Percentiles rank a stretch among this genome's conserved stretches.
Evolutionary conservation across 2,329 filamentous ascomycete genomes (phyloP).

Genomic region (Diaporthe destruens): DNA sequence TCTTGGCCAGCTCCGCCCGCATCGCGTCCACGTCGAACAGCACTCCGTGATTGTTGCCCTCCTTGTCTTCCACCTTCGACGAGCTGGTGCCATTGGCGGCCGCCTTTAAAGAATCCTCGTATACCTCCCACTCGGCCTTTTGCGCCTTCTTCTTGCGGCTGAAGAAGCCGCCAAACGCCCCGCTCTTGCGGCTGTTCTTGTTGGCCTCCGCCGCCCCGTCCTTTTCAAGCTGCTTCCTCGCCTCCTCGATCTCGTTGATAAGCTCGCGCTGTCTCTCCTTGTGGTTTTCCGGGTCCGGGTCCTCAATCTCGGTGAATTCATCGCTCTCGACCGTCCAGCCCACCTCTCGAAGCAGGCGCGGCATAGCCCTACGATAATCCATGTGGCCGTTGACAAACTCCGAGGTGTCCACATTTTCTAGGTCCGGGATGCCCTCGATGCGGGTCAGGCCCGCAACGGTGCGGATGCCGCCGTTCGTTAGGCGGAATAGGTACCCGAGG

Average conservation of each 20-base stretch:
- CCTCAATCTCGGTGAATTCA: constrained; percentile 96
- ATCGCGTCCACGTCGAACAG: constrained; percentile 98
- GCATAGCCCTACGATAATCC: constrained; percentile 96
- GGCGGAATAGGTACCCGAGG: constrained; percentile 92
- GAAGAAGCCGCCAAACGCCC: constrained; percentile 77
- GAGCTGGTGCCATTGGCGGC: constrained; percentile 46
- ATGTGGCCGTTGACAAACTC: constrained; percentile 91
- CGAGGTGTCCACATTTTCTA: constrained; percentile 93
- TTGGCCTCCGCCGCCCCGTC: constrained; percentile 70
- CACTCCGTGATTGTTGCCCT: constrained; percentile 71
- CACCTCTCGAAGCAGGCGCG: constrained; percentile 84
- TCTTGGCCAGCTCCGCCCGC: constrained; percentile 82
- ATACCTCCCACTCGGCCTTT: constrained; percentile 62
- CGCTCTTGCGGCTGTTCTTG: constrained; percentile 51
- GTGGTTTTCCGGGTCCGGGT: constrained; percentile 96
- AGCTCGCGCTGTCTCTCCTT: constrained; percentile 88
- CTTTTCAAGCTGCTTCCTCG: constrained; percentile 85
- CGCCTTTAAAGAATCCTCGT: constrained; percentile 40
- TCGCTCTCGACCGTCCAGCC: constrained; percentile 94
- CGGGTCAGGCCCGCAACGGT: constrained; percentile 86
- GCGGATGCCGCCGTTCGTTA: constrained; percentile 92
- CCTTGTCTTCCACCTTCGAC: constrained; percentile 60
- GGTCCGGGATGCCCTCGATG: constrained; percentile 79
- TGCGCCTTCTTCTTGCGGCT: constrained; percentile 82
- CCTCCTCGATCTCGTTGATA: constrained; percentile 96